These are phyloP conservation scores for Sporothrix humicola DNA, from an alignment of 2,329 filamentous ascomycete species.

Conservation along the genomic window DNA sequence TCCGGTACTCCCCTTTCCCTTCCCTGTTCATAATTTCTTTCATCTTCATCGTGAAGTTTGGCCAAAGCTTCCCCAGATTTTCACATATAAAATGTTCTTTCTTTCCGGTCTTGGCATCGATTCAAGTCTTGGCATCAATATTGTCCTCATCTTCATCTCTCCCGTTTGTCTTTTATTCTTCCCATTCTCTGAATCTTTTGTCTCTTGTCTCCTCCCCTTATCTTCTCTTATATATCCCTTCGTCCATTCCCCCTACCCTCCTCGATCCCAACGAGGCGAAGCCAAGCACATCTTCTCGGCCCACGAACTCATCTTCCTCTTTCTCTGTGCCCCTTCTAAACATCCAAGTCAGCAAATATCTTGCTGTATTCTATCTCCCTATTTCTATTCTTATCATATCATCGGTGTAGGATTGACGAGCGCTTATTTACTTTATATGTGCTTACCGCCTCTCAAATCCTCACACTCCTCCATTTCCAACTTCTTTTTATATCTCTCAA, in stretches of 20 bases:
- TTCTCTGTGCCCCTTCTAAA: background rate
- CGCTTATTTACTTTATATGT: slow-evolving; percentile 3
- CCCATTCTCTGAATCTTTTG: no score
- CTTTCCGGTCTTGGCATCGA: slow-evolving; percentile 16
- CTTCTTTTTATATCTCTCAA: background rate
- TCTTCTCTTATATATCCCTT: background rate
- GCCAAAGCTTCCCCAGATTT: slow-evolving; percentile 18
- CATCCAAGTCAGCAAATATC: slow-evolving; percentile 15
- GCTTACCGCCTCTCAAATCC: background rate
- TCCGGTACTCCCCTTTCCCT: background rate
- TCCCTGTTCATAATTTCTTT: background rate
- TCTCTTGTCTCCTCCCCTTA: background rate
- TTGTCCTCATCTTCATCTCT: background rate
- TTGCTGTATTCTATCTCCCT: background rate
- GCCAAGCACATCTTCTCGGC: background rate
- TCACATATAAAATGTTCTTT: slow-evolving; percentile 18
- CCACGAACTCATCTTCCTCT: background rate
- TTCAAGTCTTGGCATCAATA: slow-evolving; percentile 9
- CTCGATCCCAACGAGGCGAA: background rate
- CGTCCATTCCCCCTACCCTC: background rate
- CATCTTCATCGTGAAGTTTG: background rate
- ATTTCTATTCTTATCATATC: background rate
- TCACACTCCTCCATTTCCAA: background rate
- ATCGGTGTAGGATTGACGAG: background rate
- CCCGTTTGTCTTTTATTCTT: background rate